Evolutionary conservation across 2,329 filamentous ascomycete genomes (phyloP).

Genomic region (Aspergillus thermomutatus): DNA sequence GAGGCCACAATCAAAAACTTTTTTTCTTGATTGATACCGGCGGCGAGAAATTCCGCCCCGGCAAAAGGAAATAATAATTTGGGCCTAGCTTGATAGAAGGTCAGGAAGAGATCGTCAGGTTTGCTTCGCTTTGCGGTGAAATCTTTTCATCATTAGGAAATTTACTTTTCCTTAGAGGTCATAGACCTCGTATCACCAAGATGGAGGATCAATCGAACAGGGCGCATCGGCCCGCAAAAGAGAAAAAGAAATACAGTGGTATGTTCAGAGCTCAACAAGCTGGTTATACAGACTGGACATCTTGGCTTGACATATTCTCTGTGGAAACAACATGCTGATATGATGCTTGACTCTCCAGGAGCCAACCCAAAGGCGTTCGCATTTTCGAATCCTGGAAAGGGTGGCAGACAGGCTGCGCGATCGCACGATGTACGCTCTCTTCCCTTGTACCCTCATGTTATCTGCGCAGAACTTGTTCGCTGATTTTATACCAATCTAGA

Average conservation of each 20-base stretch:
- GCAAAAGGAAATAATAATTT: conserved; percentile 32
- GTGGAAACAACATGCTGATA: conserved; percentile 6
- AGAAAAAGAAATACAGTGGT: conserved; percentile 74
- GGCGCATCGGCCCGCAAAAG: conserved; percentile 80
- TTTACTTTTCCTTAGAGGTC: conserved; percentile 21
- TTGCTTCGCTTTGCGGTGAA: conserved; percentile 9
- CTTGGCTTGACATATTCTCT: not conserved
- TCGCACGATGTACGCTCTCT: conserved; percentile 51
- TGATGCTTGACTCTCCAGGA: conserved; percentile 44
- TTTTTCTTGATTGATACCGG: conserved; percentile 19
- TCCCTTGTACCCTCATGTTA: not conserved
- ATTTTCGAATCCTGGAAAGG: conserved; percentile 74
- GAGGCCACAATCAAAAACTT: conserved; percentile 7
- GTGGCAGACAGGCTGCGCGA: conserved; percentile 63
- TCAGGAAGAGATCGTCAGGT: conserved; percentile 11
- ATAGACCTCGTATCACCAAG: conserved; percentile 29
- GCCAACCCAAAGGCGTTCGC: conserved; percentile 89
- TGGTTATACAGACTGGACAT: not conserved
- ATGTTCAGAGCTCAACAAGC: conserved; percentile 33
- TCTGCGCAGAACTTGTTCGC: not conserved
- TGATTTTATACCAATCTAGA: conserved; percentile 47
- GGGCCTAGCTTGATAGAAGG: conserved; percentile 19
- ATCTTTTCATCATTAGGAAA: conserved; percentile 12
- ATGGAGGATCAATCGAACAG: conserved; percentile 85
- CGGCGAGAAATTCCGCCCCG: conserved; percentile 24